Conservation (phyloP, 257 asterid species). For the Cynanchum wilfordii region DNA sequence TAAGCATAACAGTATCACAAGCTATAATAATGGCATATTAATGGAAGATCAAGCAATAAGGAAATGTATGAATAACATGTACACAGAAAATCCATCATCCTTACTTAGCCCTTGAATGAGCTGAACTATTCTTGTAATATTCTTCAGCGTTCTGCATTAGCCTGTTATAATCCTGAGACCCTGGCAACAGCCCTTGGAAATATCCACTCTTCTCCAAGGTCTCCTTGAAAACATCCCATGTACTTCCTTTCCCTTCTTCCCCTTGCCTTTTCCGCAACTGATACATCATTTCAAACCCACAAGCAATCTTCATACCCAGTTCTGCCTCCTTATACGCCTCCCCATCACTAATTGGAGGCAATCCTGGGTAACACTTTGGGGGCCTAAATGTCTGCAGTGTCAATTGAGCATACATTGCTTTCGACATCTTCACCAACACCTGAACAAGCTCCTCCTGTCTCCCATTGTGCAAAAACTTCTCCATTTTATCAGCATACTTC, state of each 20-base stretch:
- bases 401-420: conserved; percentile 94
- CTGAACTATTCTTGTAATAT: conserved; percentile 54
- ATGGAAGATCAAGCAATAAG: neutral
- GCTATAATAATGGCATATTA: neutral
- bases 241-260: conserved; percentile 81
- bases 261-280: conserved; percentile 73
- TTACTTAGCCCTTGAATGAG: conserved; percentile 61
- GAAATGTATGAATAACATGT: neutral
- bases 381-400: conserved; percentile 83
- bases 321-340: conserved; percentile 70
- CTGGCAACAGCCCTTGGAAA: conserved; percentile 73
- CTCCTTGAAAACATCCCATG: conserved; percentile 76
- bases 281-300: conserved; percentile 95
- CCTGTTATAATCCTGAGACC: conserved; percentile 68
- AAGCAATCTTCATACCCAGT: conserved; percentile 80
- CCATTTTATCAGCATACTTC: conserved; percentile 80
- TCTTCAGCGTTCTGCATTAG: conserved; percentile 72
- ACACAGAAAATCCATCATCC: neutral
- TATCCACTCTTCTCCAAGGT: conserved; percentile 67
- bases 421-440: conserved; percentile 68
- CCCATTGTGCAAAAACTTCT: conserved; percentile 58
- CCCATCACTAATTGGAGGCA: conserved; percentile 65
- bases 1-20: neutral
- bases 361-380: conserved; percentile 58
- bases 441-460: conserved; percentile 67